Percentiles rank a stretch among this genome's conserved stretches.
phyloP scores from a whole-genome alignment of 768 basidiomycete species.

The Myochromella boudieri region DNA sequence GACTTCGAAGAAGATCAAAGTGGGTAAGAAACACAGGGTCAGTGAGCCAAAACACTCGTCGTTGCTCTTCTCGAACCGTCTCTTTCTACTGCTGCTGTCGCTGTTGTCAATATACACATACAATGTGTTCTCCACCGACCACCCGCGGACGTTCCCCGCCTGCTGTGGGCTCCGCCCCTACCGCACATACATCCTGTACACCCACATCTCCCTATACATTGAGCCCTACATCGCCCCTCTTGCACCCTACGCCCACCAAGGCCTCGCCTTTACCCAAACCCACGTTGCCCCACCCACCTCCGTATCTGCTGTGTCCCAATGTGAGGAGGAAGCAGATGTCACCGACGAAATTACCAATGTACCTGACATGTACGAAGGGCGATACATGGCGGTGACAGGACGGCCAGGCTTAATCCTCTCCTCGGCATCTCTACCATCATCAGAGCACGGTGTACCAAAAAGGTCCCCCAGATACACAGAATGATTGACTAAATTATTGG shows the following conservation, averaged over 20 bases:
- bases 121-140: slow-evolving; percentile 48
- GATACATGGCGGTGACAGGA: too few species aligned
- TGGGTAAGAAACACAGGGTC: background rate
- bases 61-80: background rate
- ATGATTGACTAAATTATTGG: too few species aligned
- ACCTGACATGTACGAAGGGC: too few species aligned
- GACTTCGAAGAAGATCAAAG: background rate
- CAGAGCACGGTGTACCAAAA: too few species aligned
- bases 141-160: slow-evolving; percentile 29
- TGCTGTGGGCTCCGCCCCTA: slow-evolving; percentile 68
- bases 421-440: too few species aligned
- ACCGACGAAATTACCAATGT: slow-evolving; percentile 9
- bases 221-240: slow-evolving; percentile 24
- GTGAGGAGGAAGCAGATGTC: slow-evolving; percentile 4
- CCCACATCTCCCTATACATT: slow-evolving; percentile 44
- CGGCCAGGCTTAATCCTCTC: too few species aligned
- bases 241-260: slow-evolving; percentile 47
- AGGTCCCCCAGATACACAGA: too few species aligned
- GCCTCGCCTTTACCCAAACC: slow-evolving; percentile 37
- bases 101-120: slow-evolving; percentile 52
- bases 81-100: slow-evolving; percentile 36
- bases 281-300: slow-evolving; percentile 22
- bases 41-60: background rate
- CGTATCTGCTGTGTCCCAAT: slow-evolving; percentile 10
- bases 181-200: slow-evolving; percentile 53